Conservation (phyloP, 1,139 yeast genomes). For the Blastobotrys malaysiensis region DNA sequence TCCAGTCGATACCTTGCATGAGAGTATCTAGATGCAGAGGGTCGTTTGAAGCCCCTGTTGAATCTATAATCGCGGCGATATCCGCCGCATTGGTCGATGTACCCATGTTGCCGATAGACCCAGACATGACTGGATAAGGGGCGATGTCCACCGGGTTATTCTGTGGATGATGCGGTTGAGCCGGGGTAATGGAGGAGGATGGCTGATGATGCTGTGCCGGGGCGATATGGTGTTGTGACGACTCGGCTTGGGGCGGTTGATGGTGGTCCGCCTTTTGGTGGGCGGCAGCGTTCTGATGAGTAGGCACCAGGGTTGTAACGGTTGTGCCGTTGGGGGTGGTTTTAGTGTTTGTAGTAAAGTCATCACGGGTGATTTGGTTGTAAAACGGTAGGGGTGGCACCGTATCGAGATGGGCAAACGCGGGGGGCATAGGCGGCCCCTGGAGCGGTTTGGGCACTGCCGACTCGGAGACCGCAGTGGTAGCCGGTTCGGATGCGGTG, state of each 20-base stretch:
- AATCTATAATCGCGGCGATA: constrained; percentile 23
- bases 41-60: constrained; percentile 30
- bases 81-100: neutral
- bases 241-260: no score
- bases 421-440: constrained; percentile 25
- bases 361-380: constrained; percentile 88
- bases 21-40: constrained; percentile 37
- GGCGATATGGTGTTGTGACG: no score
- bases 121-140: neutral
- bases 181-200: neutral
- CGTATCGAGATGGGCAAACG: constrained; percentile 18
- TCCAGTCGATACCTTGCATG: constrained; percentile 83
- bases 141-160: neutral
- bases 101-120: neutral
- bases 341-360: constrained; percentile 75
- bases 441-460: constrained; percentile 27
- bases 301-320: constrained; percentile 76
- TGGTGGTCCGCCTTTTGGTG: neutral
- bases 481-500: no score
- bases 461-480: neutral
- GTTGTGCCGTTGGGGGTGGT: constrained; percentile 94
- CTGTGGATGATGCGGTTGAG: neutral
- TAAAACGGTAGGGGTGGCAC: constrained; percentile 80
- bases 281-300: constrained; percentile 11
- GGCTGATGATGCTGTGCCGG: neutral